Evolutionary conservation across 2,329 filamentous ascomycete species (phyloP).

Genomic region (Harringtonia lauricola): DNA sequence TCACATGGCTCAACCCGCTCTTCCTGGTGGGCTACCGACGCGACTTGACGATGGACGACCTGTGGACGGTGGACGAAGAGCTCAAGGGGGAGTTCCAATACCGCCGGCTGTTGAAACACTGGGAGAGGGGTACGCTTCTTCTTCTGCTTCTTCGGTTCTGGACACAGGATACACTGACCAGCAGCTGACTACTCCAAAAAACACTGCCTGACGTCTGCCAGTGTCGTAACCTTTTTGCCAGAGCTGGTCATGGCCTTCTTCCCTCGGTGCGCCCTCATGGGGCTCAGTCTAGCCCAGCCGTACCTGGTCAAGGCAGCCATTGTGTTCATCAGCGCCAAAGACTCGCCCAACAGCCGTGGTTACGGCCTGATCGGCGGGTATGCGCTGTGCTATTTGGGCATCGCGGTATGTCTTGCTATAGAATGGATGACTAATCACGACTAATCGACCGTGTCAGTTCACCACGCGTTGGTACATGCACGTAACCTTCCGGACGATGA

Average conservation of each 20-base stretch:
- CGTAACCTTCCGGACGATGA: constrained; percentile 7
- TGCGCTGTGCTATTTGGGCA: constrained; percentile 4
- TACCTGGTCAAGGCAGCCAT: constrained; percentile 9
- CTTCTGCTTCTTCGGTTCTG: not conserved
- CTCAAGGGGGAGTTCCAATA: constrained; percentile 4
- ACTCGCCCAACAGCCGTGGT: constrained; percentile 4
- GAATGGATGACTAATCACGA: not conserved
- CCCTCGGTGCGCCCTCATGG: constrained; percentile 6
- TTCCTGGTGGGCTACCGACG: constrained; percentile 38
- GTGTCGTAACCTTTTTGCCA: constrained; percentile 2
- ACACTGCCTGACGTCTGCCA: constrained; percentile 6
- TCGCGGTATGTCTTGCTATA: constrained; percentile 4
- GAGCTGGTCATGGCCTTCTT: constrained; percentile 6
- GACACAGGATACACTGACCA: not conserved
- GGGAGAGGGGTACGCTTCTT: constrained; percentile 1
- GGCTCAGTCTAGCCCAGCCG: constrained; percentile 8
- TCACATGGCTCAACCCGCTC: constrained; percentile 42
- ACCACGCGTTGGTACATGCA: constrained; percentile 10
- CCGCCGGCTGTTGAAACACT: constrained; percentile 3
- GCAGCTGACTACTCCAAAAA: constrained; percentile 4
- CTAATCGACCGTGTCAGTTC: not conserved
- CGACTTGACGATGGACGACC: constrained; percentile 22
- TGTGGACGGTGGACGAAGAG: constrained; percentile 4
- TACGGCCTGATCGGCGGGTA: constrained; percentile 12
- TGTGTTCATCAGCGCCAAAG: constrained; percentile 1